Conservation (phyloP, 805 yeast genomes). For the Candida namnaoensis region DNA sequence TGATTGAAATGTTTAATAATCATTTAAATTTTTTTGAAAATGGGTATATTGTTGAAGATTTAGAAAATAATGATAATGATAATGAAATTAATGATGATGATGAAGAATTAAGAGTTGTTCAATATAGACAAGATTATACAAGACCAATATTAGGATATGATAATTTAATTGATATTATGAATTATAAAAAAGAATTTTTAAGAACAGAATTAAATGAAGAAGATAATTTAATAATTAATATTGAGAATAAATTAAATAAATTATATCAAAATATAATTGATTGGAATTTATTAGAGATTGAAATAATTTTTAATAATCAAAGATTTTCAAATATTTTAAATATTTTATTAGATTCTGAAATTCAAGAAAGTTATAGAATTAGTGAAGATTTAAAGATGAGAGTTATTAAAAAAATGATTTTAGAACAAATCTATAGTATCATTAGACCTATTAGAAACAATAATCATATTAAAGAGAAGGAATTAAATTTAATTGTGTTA, state of each 20-base stretch:
- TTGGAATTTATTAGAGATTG: slow-evolving; percentile 1
- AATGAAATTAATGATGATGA: too few species aligned
- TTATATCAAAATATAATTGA: neutral
- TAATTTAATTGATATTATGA: neutral
- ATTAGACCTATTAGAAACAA: neutral
- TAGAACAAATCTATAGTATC: slow-evolving; percentile 1
- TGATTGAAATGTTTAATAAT: too few species aligned
- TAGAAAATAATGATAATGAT: too few species aligned
- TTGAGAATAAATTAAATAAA: neutral
- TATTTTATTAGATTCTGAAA: too few species aligned
- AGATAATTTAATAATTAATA: too few species aligned
- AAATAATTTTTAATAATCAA: neutral
- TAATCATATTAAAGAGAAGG: neutral
- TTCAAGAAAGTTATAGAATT: too few species aligned
- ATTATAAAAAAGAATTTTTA: neutral
- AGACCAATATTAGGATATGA: slow-evolving; percentile 1
- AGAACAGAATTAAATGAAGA: too few species aligned
- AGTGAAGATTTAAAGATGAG: neutral
- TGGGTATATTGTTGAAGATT: too few species aligned
- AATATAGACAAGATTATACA: too few species aligned
- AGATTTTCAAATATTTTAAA: slow-evolving; percentile 1
- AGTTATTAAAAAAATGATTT: slow-evolving; percentile 1
- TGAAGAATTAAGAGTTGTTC: too few species aligned
- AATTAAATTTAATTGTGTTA: slow-evolving; percentile 1
- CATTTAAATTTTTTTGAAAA: too few species aligned